These are phyloP conservation scores for Capsicum pubescens DNA, from an alignment of 257 asterid genomes.

Conservation along the genomic window DNA sequence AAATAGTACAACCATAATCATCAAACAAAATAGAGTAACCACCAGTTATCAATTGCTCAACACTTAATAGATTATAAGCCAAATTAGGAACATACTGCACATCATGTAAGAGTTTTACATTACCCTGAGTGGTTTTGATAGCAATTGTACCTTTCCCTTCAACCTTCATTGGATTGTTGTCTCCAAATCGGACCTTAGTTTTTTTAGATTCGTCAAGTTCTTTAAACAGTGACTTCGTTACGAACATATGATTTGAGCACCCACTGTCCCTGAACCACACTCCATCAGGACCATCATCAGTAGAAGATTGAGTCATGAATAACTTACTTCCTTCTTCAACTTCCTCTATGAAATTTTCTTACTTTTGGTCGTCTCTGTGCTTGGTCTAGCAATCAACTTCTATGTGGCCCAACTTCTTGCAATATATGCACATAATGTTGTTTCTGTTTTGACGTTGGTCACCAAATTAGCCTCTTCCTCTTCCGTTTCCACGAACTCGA, in stretches of 20 bases:
- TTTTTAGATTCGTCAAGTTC: constrained; percentile 22
- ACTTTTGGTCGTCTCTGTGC: neutral
- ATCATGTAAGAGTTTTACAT: neutral
- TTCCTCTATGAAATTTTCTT: constrained; percentile 15
- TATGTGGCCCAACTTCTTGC: constrained; percentile 21
- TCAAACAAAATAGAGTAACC: constrained; percentile 30
- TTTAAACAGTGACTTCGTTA: neutral
- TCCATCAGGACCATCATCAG: too few relatives aligned
- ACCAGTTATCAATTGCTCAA: constrained; percentile 34
- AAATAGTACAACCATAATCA: neutral
- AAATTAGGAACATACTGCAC: constrained; percentile 23
- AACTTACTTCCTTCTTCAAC: constrained; percentile 26
- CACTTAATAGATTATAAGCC: constrained; percentile 28
- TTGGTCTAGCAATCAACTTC: constrained; percentile 29
- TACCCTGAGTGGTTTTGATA: neutral
- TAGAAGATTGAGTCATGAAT: constrained; percentile 14
- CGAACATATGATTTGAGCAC: neutral
- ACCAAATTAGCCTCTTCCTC: neutral
- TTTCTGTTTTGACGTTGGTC: neutral
- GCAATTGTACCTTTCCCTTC: constrained; percentile 16
- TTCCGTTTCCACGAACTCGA: neutral
- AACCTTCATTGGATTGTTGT: constrained; percentile 9
- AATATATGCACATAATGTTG: constrained; percentile 1
- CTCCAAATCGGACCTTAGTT: neutral
- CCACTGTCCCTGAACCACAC: constrained; percentile 17